Evolutionary conservation across 306 rosid species (phyloP).

Genomic region (Benincasa hispida): DNA sequence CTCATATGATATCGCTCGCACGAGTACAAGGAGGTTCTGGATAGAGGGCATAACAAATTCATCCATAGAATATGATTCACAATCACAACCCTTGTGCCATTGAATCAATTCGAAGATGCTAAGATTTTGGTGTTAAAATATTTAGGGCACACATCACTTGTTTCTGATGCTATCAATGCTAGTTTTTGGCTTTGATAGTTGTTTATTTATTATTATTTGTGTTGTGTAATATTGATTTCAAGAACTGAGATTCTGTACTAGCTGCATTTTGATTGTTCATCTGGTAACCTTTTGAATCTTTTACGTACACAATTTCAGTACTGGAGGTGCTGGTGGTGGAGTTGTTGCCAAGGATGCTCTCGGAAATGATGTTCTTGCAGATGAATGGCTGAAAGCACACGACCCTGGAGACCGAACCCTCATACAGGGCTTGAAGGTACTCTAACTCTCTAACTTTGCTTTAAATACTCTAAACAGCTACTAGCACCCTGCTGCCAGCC

Average conservation of each 20-base stretch:
- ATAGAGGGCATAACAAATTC: too few species aligned
- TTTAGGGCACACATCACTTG: too few species aligned
- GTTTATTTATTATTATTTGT: too few species aligned
- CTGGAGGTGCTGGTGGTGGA: slow-evolving; percentile 53
- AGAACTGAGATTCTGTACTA: not conserved
- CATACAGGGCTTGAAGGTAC: slow-evolving; percentile 83
- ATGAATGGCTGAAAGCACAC: slow-evolving; percentile 70
- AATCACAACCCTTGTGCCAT: too few species aligned
- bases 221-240: too few species aligned
- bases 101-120: too few species aligned
- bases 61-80: too few species aligned
- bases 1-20: too few species aligned
- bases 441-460: not conserved
- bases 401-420: slow-evolving; percentile 89
- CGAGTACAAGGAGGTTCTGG: too few species aligned
- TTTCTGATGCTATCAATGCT: too few species aligned
- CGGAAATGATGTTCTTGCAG: slow-evolving; percentile 74
- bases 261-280: not conserved
- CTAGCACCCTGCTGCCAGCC: not conserved
- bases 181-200: too few species aligned
- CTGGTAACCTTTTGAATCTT: not conserved
- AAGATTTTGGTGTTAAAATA: too few species aligned
- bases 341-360: slow-evolving; percentile 73
- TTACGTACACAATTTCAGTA: slow-evolving; percentile 20
- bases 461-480: not conserved